Evolutionary conservation across 2,329 filamentous ascomycete species (phyloP).

Genomic region (Fusarium protoensiforme): DNA sequence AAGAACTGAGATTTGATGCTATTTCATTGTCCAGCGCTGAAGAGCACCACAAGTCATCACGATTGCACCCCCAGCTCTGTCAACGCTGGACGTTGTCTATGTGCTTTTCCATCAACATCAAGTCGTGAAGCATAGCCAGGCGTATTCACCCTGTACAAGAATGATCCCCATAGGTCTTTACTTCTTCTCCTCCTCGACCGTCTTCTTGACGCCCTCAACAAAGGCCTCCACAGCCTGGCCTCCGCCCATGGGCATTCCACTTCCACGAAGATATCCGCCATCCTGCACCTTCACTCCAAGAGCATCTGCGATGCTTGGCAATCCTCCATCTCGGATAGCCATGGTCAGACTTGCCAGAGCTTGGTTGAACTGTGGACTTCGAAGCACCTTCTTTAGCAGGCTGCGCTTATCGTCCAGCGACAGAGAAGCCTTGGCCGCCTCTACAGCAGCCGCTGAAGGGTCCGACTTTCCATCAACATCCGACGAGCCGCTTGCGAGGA

Average conservation of each 20-base stretch:
- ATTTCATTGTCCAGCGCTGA: neutral
- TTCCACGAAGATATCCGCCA: slow-evolving; percentile 82
- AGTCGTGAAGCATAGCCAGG: slow-evolving; percentile 7
- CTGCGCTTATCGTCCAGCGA: slow-evolving; percentile 81
- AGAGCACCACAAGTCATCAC: neutral
- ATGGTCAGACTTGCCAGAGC: slow-evolving; percentile 86
- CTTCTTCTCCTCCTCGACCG: slow-evolving; percentile 69
- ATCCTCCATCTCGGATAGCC: slow-evolving; percentile 87
- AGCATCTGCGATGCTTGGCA: slow-evolving; percentile 90
- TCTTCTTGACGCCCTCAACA: slow-evolving; percentile 86
- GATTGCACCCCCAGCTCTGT: neutral
- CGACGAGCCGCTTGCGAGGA: slow-evolving; percentile 75
- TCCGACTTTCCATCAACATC: slow-evolving; percentile 71
- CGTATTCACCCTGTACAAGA: neutral
- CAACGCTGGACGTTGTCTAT: slow-evolving; percentile 14
- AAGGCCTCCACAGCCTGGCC: slow-evolving; percentile 92
- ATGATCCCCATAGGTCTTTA: neutral
- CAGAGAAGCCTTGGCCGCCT: slow-evolving; percentile 79
- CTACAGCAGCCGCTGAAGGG: slow-evolving; percentile 73
- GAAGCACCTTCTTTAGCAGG: slow-evolving; percentile 82
- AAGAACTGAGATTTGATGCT: neutral
- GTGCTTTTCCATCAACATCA: slow-evolving; percentile 19
- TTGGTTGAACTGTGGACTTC: slow-evolving; percentile 91
- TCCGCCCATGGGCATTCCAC: slow-evolving; percentile 86
- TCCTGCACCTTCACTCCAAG: slow-evolving; percentile 84